Percentiles rank a stretch among this genome's conserved stretches.
Conservation (phyloP, 1,284 basidiomycete species). For the Tilletia setariae region DNA sequence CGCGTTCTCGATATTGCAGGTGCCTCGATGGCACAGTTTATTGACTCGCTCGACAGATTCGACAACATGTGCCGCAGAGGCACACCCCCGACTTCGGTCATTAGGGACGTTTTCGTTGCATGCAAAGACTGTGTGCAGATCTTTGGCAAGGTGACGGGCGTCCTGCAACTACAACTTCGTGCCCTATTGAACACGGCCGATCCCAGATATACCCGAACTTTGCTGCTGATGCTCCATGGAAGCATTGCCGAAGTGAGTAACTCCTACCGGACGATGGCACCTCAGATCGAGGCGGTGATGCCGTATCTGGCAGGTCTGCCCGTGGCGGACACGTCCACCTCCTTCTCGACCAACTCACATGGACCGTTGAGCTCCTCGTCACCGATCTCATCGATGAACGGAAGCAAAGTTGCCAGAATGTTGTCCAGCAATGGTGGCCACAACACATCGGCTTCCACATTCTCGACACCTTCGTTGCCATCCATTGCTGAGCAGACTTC, state of each 20-base stretch:
- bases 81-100: constrained; percentile 67
- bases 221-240: constrained; percentile 83
- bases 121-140: constrained; percentile 80
- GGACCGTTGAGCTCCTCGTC: constrained; percentile 22
- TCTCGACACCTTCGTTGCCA: constrained; percentile 29
- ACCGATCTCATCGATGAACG: constrained; percentile 1
- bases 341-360: constrained; percentile 23
- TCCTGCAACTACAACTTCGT: constrained; percentile 76
- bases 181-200: constrained; percentile 69
- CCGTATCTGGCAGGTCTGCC: constrained; percentile 31
- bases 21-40: constrained; percentile 75
- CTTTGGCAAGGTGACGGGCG: constrained; percentile 80
- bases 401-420: neutral
- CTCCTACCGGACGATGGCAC: constrained; percentile 77
- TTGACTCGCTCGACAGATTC: constrained; percentile 85
- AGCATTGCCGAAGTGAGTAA: constrained; percentile 81
- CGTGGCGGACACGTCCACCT: constrained; percentile 22
- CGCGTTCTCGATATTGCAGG: constrained; percentile 62
- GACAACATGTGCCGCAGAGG: constrained; percentile 74
- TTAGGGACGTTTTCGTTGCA: constrained; percentile 74
- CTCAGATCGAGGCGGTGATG: constrained; percentile 67
- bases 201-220: constrained; percentile 79
- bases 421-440: neutral
- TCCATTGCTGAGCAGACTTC: constrained; percentile 45
- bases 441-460: neutral